Conservation (phyloP, 1,139 yeast genomes). For the Yamadazyma aaseri region DNA sequence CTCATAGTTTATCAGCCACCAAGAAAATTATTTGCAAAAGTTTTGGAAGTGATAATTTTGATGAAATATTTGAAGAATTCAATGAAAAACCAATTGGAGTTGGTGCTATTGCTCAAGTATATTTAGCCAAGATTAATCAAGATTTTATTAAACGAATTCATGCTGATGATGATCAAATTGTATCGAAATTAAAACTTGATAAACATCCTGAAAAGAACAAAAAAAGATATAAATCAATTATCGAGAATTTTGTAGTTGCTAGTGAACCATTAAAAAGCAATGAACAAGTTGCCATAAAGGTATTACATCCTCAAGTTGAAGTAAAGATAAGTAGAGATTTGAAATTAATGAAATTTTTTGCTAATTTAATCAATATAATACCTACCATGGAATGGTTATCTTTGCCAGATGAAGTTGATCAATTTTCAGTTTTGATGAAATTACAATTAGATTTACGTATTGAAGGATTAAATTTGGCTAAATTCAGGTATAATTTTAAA, state of each 20-base stretch:
- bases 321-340: constrained; percentile 74
- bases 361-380: constrained; percentile 59
- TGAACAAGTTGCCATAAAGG: constrained; percentile 82
- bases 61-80: constrained; percentile 82
- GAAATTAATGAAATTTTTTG: constrained; percentile 79
- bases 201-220: constrained; percentile 7
- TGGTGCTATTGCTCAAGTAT: constrained; percentile 97
- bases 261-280: constrained; percentile 41
- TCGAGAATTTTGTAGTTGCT: constrained; percentile 37
- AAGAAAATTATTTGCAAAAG: constrained; percentile 56
- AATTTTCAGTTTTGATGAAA: constrained; percentile 81
- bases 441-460: constrained; percentile 86
- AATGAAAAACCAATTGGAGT: constrained; percentile 79
- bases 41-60: constrained; percentile 57
- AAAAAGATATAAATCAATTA: constrained; percentile 20
- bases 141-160: constrained; percentile 38
- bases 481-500: constrained; percentile 63
- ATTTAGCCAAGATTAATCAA: constrained; percentile 64
- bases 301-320: constrained; percentile 84
- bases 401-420: constrained; percentile 89
- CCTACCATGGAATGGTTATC: constrained; percentile 99
- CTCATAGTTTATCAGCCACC: constrained; percentile 68
- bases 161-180: constrained; percentile 25
- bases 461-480: constrained; percentile 77
- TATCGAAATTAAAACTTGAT: constrained; percentile 14